Percentiles rank a stretch among this genome's conserved stretches.
phyloP scores from a whole-genome alignment of 306 rosid species.

The Lotus japonicus region DNA sequence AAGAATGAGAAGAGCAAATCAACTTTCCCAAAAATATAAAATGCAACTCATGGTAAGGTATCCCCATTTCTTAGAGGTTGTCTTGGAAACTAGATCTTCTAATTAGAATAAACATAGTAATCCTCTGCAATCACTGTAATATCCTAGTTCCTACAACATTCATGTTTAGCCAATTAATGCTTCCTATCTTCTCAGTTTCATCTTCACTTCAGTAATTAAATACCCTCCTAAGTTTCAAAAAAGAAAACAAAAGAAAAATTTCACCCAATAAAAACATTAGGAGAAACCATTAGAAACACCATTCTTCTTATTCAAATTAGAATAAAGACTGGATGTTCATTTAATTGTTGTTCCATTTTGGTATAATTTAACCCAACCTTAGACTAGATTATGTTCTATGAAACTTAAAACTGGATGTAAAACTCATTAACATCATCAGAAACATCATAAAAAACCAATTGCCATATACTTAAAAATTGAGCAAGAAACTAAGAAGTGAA shows the following conservation, averaged over 20 bases:
- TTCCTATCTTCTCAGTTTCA: not conserved
- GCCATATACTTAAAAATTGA: not conserved
- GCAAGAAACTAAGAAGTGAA: not conserved
- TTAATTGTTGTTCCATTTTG: not conserved
- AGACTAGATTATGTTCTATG: too few relatives aligned
- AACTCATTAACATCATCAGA: conserved; percentile 8
- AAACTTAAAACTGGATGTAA: not conserved
- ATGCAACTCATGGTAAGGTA: not conserved
- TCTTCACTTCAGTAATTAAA: not conserved
- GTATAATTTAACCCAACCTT: too few relatives aligned
- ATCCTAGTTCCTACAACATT: too few relatives aligned
- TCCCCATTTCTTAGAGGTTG: not conserved
- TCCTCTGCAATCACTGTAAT: not conserved
- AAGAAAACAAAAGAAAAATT: too few relatives aligned
- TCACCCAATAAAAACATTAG: not conserved
- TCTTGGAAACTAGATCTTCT: not conserved
- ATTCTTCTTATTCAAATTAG: too few relatives aligned
- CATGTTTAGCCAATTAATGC: not conserved
- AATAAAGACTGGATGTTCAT: not conserved
- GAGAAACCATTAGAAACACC: not conserved
- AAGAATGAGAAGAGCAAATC: not conserved
- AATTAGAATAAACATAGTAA: not conserved
- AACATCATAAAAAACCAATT: not conserved
- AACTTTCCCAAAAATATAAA: not conserved
- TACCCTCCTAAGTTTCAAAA: too few relatives aligned